Conservation (phyloP, 768 basidiomycete species). For the Phanerodontia chrysosporium region DNA sequence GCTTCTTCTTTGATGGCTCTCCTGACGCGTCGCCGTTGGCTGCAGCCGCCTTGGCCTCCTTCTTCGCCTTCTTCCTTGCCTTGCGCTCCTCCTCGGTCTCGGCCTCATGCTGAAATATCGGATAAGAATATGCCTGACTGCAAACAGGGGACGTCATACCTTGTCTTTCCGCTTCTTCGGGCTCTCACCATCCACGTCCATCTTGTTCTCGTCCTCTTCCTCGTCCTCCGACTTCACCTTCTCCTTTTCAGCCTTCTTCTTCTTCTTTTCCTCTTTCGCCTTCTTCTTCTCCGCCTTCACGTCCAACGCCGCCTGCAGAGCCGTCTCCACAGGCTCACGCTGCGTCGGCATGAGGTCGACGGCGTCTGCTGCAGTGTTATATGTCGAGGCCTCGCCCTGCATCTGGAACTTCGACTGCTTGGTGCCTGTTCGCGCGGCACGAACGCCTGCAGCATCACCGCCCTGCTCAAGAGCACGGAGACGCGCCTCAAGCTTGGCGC, state of each 20-base stretch:
- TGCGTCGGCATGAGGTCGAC: conserved; percentile 85
- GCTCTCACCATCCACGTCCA: conserved; percentile 38
- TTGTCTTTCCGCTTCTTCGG: conserved; percentile 43
- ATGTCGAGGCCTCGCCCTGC: conserved; percentile 72
- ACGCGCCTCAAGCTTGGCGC: conserved; percentile 92
- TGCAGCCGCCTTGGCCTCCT: conserved; percentile 69
- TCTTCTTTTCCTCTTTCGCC: conserved; percentile 74
- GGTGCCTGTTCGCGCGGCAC: conserved; percentile 34
- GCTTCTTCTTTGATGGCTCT: conserved; percentile 58
- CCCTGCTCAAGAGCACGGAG: conserved; percentile 86
- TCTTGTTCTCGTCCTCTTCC: conserved; percentile 25
- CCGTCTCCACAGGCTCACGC: conserved; percentile 71
- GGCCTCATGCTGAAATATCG: conserved; percentile 21
- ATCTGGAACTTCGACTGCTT: conserved; percentile 74
- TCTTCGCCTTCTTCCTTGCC: conserved; percentile 70
- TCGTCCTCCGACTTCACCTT: conserved; percentile 28
- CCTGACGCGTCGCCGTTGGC: conserved; percentile 35
- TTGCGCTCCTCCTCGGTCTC: conserved; percentile 86
- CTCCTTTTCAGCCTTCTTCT: conserved; percentile 52
- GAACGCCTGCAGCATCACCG: conserved; percentile 66
- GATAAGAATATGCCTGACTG: neutral
- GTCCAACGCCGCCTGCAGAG: conserved; percentile 70
- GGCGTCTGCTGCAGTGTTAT: conserved; percentile 83
- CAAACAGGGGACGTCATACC: conserved; percentile 14
- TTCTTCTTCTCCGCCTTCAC: conserved; percentile 85